A percentile compares a stretch with the other conserved stretches of the same genome.
These are phyloP conservation scores for Trichosporon asahii DNA, from an alignment of 1,284 basidiomycete genomes.

Conservation along the genomic window DNA sequence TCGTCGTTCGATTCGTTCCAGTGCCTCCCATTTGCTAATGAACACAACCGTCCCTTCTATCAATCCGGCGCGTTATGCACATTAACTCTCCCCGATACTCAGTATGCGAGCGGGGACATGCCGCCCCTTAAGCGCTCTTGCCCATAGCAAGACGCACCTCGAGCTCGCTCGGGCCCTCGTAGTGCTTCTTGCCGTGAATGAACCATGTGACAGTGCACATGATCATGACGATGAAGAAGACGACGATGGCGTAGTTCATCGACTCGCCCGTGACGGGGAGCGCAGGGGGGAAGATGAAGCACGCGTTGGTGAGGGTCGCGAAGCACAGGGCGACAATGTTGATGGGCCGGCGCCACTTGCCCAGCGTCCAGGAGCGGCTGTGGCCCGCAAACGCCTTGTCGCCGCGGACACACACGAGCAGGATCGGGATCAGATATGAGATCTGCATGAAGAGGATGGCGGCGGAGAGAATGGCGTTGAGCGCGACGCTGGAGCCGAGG, in stretches of 20 bases:
- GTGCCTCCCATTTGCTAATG: not conserved
- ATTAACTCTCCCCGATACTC: not conserved
- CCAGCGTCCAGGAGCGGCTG: constrained; percentile 43
- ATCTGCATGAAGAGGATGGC: constrained; percentile 36
- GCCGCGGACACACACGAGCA: constrained; percentile 52
- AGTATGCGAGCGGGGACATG: not conserved
- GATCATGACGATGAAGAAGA: constrained; percentile 39
- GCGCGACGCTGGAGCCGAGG: constrained; percentile 46
- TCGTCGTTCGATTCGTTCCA: not conserved
- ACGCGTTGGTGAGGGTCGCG: constrained; percentile 52
- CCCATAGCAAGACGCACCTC: constrained; percentile 19
- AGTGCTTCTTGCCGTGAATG: constrained; percentile 47
- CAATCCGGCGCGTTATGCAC: not conserved
- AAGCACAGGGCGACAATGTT: constrained; percentile 51
- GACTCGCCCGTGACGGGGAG: constrained; percentile 47
- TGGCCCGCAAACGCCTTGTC: constrained; percentile 44
- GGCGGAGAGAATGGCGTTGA: constrained; percentile 37
- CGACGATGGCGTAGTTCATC: constrained; percentile 54
- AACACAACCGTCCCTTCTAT: not conserved
- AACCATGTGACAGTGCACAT: constrained; percentile 47
- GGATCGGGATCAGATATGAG: constrained; percentile 46
- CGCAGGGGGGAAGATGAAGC: constrained; percentile 56
- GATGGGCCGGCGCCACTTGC: constrained; percentile 39
- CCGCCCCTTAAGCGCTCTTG: not conserved
- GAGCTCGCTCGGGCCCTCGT: constrained; percentile 50